phyloP scores from a whole-genome alignment of 192 early-diverging fungal species.

The Anaeromyces robustus region DNA sequence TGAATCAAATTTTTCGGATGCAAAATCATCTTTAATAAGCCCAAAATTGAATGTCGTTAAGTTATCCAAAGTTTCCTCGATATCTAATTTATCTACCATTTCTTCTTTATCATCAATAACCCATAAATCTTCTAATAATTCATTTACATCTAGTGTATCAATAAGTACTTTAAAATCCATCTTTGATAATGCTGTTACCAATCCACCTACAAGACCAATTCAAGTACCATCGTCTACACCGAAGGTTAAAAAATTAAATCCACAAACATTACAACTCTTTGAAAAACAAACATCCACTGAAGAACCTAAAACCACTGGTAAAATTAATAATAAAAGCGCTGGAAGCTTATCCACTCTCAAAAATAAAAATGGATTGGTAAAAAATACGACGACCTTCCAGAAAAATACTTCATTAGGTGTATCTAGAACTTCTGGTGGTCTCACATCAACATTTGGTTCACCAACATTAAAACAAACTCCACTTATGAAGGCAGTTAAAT shows the following conservation, averaged over 20 bases:
- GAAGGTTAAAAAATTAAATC: neutral
- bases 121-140: neutral
- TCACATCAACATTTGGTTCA: neutral
- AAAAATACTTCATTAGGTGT: no score
- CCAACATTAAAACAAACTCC: neutral
- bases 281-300: no score
- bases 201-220: neutral
- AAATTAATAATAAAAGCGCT: no score
- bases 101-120: neutral
- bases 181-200: neutral
- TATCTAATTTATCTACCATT: neutral
- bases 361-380: no score
- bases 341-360: no score
- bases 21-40: neutral
- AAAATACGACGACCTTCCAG: no score
- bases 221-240: neutral
- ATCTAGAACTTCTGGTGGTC: no score
- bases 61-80: neutral
- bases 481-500: neutral
- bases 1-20: neutral
- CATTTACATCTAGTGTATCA: neutral
- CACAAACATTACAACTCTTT: neutral
- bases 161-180: neutral
- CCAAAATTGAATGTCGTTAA: neutral
- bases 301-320: no score